Percentiles rank a stretch among this genome's conserved stretches.
Conservation (phyloP, 495 filamentous ascomycete species). For the Talaromyces stipitatus region DNA sequence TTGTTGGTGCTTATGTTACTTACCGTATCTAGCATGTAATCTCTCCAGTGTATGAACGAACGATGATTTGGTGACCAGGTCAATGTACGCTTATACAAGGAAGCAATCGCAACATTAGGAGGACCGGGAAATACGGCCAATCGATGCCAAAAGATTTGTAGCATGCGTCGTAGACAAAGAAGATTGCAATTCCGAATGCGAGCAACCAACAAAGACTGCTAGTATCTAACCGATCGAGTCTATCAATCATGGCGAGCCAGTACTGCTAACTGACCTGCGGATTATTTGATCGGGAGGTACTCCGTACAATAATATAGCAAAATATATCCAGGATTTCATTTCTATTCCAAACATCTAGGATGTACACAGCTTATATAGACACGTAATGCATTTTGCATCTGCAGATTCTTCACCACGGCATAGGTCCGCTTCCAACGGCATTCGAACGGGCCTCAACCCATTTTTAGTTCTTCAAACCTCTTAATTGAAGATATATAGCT, state of each 20-base stretch:
- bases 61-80: not conserved
- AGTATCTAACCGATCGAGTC: not conserved
- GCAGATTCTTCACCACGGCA: too few relatives aligned
- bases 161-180: not conserved
- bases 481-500: too few relatives aligned
- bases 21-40: constrained; percentile 2
- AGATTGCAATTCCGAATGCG: not conserved
- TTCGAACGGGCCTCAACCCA: too few relatives aligned
- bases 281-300: too few relatives aligned
- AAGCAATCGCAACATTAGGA: constrained; percentile 31
- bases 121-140: constrained; percentile 39
- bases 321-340: too few relatives aligned
- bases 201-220: not conserved
- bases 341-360: too few relatives aligned
- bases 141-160: constrained; percentile 22
- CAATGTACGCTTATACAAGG: constrained; percentile 6
- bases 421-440: too few relatives aligned
- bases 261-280: too few relatives aligned
- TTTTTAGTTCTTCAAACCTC: too few relatives aligned
- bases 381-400: too few relatives aligned
- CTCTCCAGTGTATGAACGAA: constrained; percentile 5
- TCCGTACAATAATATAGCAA: too few relatives aligned
- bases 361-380: too few relatives aligned
- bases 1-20: not conserved
- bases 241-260: not conserved